Evolutionary conservation across 1,284 basidiomycete genomes (phyloP).

Genomic region (Malassezia obtusa): DNA sequence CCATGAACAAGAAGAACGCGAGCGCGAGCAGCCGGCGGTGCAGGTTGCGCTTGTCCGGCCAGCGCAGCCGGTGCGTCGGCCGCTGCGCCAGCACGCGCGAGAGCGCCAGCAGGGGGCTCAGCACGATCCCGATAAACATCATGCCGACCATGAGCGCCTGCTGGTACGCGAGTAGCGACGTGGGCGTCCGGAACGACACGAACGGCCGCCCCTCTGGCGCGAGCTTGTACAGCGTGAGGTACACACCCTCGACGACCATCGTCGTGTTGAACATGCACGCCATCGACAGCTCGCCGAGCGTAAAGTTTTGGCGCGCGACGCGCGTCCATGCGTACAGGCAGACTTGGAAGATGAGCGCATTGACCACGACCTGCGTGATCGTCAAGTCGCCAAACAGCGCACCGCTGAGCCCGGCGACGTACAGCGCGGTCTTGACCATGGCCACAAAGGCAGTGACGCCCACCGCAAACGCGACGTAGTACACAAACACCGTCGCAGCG

Average conservation of each 20-base stretch:
- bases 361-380: constrained; percentile 59
- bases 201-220: constrained; percentile 18
- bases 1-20: constrained; percentile 70
- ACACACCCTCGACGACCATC: constrained; percentile 62
- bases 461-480: constrained; percentile 45
- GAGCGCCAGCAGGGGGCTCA: constrained; percentile 86
- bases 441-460: constrained; percentile 38
- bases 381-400: constrained; percentile 35
- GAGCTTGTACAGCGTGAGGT: constrained; percentile 21
- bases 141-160: constrained; percentile 86
- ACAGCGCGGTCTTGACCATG: constrained; percentile 11
- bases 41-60: constrained; percentile 73
- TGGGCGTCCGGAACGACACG: constrained; percentile 79
- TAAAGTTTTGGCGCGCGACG: constrained; percentile 83
- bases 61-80: constrained; percentile 76
- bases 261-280: constrained; percentile 79
- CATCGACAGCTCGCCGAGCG: constrained; percentile 80
- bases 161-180: constrained; percentile 82
- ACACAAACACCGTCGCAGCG: not conserved
- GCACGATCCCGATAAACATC: constrained; percentile 77
- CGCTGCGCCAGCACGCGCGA: constrained; percentile 84
- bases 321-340: constrained; percentile 79
- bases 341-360: constrained; percentile 66
- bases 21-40: constrained; percentile 75
- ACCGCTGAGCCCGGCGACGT: constrained; percentile 23